Base-by-base conservation (phyloP, 225 moss, liverwort and hornwort genomes). In the Polytrichum commune region DNA sequence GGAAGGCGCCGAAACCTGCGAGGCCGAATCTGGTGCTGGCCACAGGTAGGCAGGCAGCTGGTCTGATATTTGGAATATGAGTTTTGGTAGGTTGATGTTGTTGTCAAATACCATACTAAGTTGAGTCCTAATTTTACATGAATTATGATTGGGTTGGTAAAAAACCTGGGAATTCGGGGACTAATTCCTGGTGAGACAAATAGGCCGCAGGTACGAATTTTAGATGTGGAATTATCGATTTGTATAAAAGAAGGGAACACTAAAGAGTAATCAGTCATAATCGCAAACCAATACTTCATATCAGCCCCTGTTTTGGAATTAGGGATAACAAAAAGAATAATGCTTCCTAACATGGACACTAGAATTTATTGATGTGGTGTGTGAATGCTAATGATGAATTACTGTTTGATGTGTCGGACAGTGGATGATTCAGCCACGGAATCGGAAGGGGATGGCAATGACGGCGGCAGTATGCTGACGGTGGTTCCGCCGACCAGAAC, bases 361-460 rank as follows among this genome's bases (percentile, higher is more conserved):
- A 23, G 58, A 58, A 22, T 58, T n/a, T 5, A 20, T 20, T 24
- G 58, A 28, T 69, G 10, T 68, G 26, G 4, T 54, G 30, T 26
- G 61, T 69, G 27, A 38, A 56, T 63, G 62, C 0, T 74, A 6
- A 29, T 29, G 33, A 33, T 33, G 8, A 33, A 33, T 33, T 33
- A 7, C 33, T 33, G 33, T 33, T 7, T 33, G 35, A 35, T 35
- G 35, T 35, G 13, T 56, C 27, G 46, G 70, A 67, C 64, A 80
- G 89, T 75, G 70, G 89, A 89, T 69, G 91, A 92, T 78, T 92
- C 91, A 2, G 87, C 87, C 61, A 89, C 91, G 67, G 91, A 92
- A 74, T 92, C 87, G 29, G 91, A 92, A 74, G 91, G 89, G 19
- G 85, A 86, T 29, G 89, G 83, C 65, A 84, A 86, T 85, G 79